Evolutionary conservation across 768 basidiomycete genomes (phyloP).

Genomic region (Phylloporus rhodoxanthus): DNA sequence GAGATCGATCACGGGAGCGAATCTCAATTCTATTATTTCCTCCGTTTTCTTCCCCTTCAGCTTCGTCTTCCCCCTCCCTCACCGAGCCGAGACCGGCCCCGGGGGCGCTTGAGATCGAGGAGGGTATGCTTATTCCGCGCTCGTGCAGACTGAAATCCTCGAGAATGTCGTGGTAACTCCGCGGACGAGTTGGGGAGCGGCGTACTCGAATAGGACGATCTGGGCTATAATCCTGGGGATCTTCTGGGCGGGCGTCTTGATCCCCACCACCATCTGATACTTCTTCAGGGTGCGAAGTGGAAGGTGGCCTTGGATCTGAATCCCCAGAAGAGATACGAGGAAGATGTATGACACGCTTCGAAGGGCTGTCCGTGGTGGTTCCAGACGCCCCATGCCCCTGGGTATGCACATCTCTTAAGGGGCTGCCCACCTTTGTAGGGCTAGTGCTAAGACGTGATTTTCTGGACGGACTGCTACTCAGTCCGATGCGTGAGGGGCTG

Average conservation of each 20-base stretch:
- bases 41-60: neutral
- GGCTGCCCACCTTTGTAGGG: constrained; percentile 17
- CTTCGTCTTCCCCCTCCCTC: constrained; percentile 17
- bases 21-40: neutral
- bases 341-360: constrained; percentile 16
- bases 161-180: constrained; percentile 62
- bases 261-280: neutral
- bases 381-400: constrained; percentile 4
- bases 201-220: constrained; percentile 29
- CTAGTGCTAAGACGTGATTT: constrained; percentile 22
- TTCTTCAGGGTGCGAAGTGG: constrained; percentile 2
- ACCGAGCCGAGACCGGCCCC: constrained; percentile 19
- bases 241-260: constrained; percentile 5
- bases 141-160: constrained; percentile 52
- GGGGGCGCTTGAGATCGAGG: constrained; percentile 27
- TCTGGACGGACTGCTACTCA: constrained; percentile 20
- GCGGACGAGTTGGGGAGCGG: constrained; percentile 38
- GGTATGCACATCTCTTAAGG: constrained; percentile 12
- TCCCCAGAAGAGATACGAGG: constrained; percentile 18
- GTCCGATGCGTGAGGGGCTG: constrained; percentile 19
- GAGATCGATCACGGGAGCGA: neutral
- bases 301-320: constrained; percentile 7
- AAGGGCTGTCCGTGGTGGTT: constrained; percentile 20
- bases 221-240: neutral
- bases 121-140: constrained; percentile 24